A percentile compares a stretch with the other conserved stretches of the same genome.
These are phyloP conservation scores for Nemania sp. DNA, from an alignment of 2,329 filamentous ascomycete genomes.

Conservation along the genomic window DNA sequence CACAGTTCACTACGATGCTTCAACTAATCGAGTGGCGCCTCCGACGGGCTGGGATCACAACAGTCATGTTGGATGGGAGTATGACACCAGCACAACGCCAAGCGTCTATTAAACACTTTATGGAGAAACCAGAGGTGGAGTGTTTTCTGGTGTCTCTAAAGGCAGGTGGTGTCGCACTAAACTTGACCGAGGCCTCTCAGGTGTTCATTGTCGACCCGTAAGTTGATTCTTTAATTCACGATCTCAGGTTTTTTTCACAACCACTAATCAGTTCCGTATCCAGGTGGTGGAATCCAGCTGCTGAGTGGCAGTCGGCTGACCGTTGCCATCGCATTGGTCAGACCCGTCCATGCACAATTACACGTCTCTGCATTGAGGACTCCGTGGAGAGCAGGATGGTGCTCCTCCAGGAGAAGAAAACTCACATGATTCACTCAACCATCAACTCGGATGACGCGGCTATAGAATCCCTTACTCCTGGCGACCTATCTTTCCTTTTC, in stretches of 20 bases:
- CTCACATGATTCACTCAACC: constrained; percentile 96
- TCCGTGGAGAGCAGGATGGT: constrained; percentile 97
- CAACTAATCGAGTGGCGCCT: constrained; percentile 98
- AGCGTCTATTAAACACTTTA: constrained; percentile 94
- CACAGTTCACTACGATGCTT: constrained; percentile 96
- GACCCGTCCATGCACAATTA: constrained; percentile 92
- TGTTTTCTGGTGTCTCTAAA: constrained; percentile 97
- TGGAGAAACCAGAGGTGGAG: constrained; percentile 93
- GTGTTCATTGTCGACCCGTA: constrained; percentile 97
- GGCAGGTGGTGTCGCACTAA: constrained; percentile 94
- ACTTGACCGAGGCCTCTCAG: constrained; percentile 91
- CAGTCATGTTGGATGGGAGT: constrained; percentile 96
- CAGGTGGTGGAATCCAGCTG: constrained; percentile 99
- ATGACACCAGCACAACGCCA: constrained; percentile 96
- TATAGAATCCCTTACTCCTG: constrained; percentile 88
- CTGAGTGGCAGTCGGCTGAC: constrained; percentile 98
- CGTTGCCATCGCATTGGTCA: constrained; percentile 95
- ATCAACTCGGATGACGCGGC: constrained; percentile 93
- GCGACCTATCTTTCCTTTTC: constrained; percentile 98
- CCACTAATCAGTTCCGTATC: constrained; percentile 44
- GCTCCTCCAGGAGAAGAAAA: constrained; percentile 97
- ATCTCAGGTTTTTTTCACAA: too few species aligned
- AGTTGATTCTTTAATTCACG: constrained; percentile 55
- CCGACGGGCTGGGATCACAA: constrained; percentile 95
- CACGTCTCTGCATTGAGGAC: constrained; percentile 94